phyloP scores from a whole-genome alignment of 345 rosid genomes.

The Euclidium syriacum region DNA sequence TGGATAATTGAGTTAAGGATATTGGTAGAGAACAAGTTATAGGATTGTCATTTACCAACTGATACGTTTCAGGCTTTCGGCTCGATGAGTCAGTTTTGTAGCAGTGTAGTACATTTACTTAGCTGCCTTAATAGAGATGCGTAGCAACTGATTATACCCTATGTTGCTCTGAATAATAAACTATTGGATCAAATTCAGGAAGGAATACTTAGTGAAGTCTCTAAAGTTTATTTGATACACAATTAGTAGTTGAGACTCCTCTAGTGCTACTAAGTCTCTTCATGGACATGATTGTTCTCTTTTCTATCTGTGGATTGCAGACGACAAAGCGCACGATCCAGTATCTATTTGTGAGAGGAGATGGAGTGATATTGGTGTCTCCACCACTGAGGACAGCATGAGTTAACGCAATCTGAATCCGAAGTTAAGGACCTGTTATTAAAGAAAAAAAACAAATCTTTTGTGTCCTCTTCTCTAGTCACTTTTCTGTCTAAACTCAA shows the following conservation, averaged over 20 bases:
- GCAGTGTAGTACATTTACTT: neutral
- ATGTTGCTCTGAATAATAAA: neutral
- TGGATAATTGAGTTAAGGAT: neutral
- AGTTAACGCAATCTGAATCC: constrained; percentile 9
- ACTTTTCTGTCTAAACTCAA: constrained; percentile 10
- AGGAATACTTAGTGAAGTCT: neutral
- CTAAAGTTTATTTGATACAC: neutral
- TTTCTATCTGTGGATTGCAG: constrained; percentile 39
- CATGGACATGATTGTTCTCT: neutral
- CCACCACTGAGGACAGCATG: constrained; percentile 92
- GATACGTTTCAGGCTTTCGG: too few species aligned
- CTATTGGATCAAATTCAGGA: neutral
- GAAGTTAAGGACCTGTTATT: neutral
- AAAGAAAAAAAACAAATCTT: neutral
- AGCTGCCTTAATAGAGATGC: neutral
- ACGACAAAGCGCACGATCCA: constrained; percentile 76
- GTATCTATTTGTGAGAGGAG: constrained; percentile 96
- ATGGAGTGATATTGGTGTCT: constrained; percentile 96
- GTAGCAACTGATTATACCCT: neutral
- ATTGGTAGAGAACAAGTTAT: neutral
- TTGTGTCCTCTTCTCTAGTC: neutral
- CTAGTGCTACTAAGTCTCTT: neutral
- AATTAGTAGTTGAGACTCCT: neutral
- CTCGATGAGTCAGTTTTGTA: neutral
- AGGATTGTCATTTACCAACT: neutral